Conservation (phyloP, 352 stramenopile species). For the Globisporangium iwayamae region DNA sequence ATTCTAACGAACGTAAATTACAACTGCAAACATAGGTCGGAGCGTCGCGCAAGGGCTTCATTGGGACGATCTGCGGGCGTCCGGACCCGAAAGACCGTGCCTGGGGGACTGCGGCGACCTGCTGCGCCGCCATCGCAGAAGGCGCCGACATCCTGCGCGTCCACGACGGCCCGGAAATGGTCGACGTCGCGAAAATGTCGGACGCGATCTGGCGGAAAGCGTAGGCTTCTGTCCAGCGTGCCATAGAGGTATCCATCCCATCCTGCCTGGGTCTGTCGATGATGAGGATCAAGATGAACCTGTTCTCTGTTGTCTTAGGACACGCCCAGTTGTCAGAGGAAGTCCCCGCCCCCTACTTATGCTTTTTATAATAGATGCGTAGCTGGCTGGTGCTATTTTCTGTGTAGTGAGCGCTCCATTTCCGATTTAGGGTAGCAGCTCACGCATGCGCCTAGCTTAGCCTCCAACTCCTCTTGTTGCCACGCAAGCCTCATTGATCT, state of each 20-base stretch:
- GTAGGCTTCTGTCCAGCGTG: not conserved
- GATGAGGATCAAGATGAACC: not conserved
- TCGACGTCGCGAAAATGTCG: constrained; percentile 88
- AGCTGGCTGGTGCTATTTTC: constrained; percentile 7
- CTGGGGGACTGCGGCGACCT: constrained; percentile 93
- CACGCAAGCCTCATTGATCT: not conserved
- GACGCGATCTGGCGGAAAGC: constrained; percentile 85
- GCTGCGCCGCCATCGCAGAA: constrained; percentile 71
- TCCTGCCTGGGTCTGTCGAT: constrained; percentile 5
- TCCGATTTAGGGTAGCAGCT: not conserved
- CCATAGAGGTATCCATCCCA: not conserved
- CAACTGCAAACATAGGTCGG: constrained; percentile 56
- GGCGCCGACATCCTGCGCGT: constrained; percentile 92
- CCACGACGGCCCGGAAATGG: constrained; percentile 92
- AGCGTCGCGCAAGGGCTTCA: constrained; percentile 96
- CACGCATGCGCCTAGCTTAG: not conserved
- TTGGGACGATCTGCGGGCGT: constrained; percentile 91
- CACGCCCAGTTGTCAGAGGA: not conserved
- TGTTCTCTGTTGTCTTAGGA: constrained; percentile 3
- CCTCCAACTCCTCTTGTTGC: not conserved
- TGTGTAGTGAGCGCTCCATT: not conserved
- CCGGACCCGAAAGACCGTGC: constrained; percentile 84
- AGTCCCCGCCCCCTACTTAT: not conserved
- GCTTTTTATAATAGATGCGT: constrained; percentile 5
- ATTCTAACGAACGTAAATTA: not conserved